Evolutionary conservation across 2,329 filamentous ascomycete genomes (phyloP), one percentile per base, ranked within the genome.

Genomic region (Kalmusia sp.): DNA sequence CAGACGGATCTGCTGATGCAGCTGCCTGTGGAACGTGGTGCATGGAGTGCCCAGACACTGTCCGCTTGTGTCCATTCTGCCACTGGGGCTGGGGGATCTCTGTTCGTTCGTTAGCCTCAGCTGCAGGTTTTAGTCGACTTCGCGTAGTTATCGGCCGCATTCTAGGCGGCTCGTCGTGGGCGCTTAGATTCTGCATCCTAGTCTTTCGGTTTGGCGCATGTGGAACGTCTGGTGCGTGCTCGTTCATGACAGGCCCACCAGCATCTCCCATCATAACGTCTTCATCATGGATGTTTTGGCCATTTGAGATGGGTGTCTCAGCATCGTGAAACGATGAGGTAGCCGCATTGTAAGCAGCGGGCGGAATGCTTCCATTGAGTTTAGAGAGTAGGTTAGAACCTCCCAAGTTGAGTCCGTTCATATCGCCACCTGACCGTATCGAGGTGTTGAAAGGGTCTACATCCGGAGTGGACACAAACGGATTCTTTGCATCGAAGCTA

Each of bases 11-110:
- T n/a, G 61, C 49, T 3, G 60, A 30, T 31, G 64, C 54, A 44
- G 63, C 58, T 24, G 73, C n/a, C n/a, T n/a, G 58, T 12, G 50
- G 27, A 15, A 58, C 62, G 4, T 68, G 59, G 37, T 76, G 73
- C n/a, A 74, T 67, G 5, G 80, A 78, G 62, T 96, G 91, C 3
- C 93, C 93, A 34, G 93, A 96, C n/a, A 96, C 85, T 1, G 92
- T 97, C 62, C 93, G 87, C 77, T 97, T 98, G 71, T 92, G 86
- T 55, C 93, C 90, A 28, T 74, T 72, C 57, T 75, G 65, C 49
- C 40, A 51, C 14, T 48, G 43, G 6, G 71, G 71, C 31, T 69
- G 57, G 3, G 70, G 68, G 30, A 73, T 72, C 24, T 76, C 69
- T 46, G 69, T 66, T 21, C 72, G 67, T 37, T 78, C 74, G 7